Conservation (phyloP, 2,329 filamentous ascomycete species). For the Aschersonia sp. region DNA sequence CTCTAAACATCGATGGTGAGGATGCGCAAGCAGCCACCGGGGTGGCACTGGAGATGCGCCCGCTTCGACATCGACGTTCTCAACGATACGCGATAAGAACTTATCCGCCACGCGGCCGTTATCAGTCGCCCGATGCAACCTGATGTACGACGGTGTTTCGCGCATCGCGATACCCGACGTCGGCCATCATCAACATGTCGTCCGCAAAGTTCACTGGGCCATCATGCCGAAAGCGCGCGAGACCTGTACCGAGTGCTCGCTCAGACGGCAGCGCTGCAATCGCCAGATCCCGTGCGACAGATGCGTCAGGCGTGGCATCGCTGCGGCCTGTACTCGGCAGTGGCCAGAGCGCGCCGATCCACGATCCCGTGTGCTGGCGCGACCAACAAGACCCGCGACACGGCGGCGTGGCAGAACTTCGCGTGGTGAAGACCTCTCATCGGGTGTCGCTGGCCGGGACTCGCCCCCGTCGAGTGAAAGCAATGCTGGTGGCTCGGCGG, state of each 20-base stretch:
- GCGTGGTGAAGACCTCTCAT: too few relatives aligned
- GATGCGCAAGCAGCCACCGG: too few relatives aligned
- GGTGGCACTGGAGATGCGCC: too few relatives aligned
- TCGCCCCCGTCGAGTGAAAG: not conserved
- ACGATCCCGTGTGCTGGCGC: too few relatives aligned
- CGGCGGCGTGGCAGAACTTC: too few relatives aligned
- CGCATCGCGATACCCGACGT: not conserved
- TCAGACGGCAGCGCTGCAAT: constrained; percentile 1
- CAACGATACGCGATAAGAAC: too few relatives aligned
- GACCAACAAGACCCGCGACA: too few relatives aligned
- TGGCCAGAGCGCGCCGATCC: not conserved
- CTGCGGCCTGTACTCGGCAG: not conserved
- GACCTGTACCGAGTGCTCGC: constrained; percentile 2
- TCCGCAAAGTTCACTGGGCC: not conserved
- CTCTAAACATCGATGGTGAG: too few relatives aligned
- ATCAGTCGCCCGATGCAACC: not conserved
- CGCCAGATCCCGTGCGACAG: constrained; percentile 1
- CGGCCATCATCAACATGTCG: not conserved
- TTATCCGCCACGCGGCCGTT: not conserved
- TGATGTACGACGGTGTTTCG: not conserved
- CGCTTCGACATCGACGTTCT: too few relatives aligned
- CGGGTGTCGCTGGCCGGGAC: not conserved
- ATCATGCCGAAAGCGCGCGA: not conserved
- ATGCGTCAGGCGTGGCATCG: constrained; percentile 2
- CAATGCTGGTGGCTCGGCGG: not conserved